Conservation (phyloP, 371 early-diverging fungal species). For the Conidiobolus incongruus region DNA sequence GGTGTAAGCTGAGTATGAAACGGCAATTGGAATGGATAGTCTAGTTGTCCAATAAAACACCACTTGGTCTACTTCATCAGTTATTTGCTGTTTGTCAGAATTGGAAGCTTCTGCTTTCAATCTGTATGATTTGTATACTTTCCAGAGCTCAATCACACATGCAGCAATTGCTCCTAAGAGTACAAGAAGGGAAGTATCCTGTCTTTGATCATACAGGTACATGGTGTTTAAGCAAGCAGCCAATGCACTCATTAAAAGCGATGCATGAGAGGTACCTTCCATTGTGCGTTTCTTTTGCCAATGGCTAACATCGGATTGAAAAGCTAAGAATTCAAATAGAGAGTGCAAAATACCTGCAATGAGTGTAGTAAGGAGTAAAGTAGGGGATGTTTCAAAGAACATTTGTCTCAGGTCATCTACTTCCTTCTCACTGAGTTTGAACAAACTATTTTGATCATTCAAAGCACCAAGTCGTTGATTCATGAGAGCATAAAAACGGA, state of each 20-base stretch:
- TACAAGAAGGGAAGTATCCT: constrained; percentile 19
- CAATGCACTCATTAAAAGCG: constrained; percentile 25
- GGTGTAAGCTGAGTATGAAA: constrained; percentile 35
- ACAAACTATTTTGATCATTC: constrained; percentile 5
- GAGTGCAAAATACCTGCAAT: constrained; percentile 37
- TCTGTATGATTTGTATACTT: neutral
- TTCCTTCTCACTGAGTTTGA: constrained; percentile 12
- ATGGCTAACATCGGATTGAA: constrained; percentile 36
- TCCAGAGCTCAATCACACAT: constrained; percentile 4
- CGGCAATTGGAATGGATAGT: constrained; percentile 9
- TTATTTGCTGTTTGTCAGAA: neutral
- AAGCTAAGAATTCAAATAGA: constrained; percentile 51
- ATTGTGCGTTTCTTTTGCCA: constrained; percentile 24
- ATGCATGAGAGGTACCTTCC: constrained; percentile 33
- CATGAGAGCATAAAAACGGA: too few species aligned
- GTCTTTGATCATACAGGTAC: constrained; percentile 26
- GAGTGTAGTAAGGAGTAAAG: constrained; percentile 27
- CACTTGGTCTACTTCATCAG: constrained; percentile 1
- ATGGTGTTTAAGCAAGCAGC: constrained; percentile 27
- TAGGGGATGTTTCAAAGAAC: constrained; percentile 21
- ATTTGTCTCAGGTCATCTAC: constrained; percentile 19
- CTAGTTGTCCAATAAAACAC: neutral
- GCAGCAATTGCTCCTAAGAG: constrained; percentile 13
- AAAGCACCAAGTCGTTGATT: neutral
- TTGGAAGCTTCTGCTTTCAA: neutral